Evolutionary conservation across 176 grass and related monocot genomes (phyloP).

Genomic region (Aegilops speltoides): DNA sequence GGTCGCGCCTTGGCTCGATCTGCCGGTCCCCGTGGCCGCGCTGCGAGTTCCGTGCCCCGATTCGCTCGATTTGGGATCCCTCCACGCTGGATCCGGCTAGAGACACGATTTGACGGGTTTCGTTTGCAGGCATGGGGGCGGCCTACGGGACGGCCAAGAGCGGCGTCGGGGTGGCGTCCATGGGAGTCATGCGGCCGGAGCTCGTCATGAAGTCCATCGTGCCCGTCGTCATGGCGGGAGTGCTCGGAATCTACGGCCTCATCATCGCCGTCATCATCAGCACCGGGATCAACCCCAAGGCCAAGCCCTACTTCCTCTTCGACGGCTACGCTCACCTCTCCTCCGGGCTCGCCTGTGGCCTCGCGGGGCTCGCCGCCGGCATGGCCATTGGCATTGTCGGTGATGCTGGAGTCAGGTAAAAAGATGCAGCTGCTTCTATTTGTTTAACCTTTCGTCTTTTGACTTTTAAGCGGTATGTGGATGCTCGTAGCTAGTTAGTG

Average conservation of each 20-base stretch:
- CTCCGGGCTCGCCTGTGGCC: constrained; percentile 82
- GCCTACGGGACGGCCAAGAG: constrained; percentile 99
- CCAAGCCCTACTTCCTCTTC: constrained; percentile 94
- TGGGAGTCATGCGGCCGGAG: constrained; percentile 99
- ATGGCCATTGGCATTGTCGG: constrained; percentile 99
- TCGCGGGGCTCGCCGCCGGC: constrained; percentile 83
- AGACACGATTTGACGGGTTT: not conserved
- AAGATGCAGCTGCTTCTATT: not conserved
- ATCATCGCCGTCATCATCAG: constrained; percentile 99
- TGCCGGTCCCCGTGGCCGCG: not conserved
- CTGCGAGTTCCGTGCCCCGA: not conserved
- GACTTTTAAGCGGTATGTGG: not conserved
- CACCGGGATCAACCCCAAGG: constrained; percentile 97
- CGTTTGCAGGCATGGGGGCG: constrained; percentile 79
- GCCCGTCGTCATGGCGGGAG: constrained; percentile 98
- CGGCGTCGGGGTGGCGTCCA: constrained; percentile 96
- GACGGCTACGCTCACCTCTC: constrained; percentile 94
- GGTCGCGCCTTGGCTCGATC: constrained; percentile 15
- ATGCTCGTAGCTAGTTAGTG: not conserved
- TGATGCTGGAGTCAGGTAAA: constrained; percentile 96
- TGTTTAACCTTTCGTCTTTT: not conserved
- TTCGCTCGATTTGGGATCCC: not conserved
- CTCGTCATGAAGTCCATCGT: constrained; percentile 99
- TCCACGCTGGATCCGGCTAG: not conserved
- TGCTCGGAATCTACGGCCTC: constrained; percentile 94